Evolutionary conservation across 2,329 filamentous ascomycete genomes (phyloP).

Genomic region (Exophiala oligosperma): DNA sequence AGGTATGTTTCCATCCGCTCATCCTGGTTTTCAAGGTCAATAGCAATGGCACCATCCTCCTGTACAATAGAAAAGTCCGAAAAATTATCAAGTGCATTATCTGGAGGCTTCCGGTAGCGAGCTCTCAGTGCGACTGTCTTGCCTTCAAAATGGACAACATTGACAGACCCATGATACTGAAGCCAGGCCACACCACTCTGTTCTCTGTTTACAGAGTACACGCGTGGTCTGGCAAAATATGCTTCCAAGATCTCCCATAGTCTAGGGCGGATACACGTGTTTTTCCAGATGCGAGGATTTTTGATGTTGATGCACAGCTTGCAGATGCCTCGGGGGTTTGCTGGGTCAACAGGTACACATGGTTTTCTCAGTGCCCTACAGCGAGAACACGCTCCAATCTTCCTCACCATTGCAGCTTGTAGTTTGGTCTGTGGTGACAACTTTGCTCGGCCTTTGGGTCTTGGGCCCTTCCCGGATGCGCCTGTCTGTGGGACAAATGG

Average conservation of each 20-base stretch:
- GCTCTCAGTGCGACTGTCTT: slow-evolving; percentile 49
- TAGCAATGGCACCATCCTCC: slow-evolving; percentile 43
- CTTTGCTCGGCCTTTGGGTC: too few species aligned
- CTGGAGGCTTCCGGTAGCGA: slow-evolving; percentile 37
- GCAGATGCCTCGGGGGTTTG: slow-evolving; percentile 51
- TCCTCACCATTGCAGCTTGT: too few species aligned
- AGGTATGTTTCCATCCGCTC: slow-evolving; percentile 33
- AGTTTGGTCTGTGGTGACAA: too few species aligned
- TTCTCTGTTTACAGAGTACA: not conserved
- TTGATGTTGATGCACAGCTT: slow-evolving; percentile 60
- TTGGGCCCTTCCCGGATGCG: too few species aligned
- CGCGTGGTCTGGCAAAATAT: slow-evolving; percentile 47
- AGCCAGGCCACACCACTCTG: too few species aligned
- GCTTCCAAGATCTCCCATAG: slow-evolving; percentile 57
- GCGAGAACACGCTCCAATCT: too few species aligned
- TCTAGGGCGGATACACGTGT: slow-evolving; percentile 58
- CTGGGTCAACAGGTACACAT: slow-evolving; percentile 51
- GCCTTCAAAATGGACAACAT: slow-evolving; percentile 50
- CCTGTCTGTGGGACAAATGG: too few species aligned
- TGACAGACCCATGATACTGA: too few species aligned
- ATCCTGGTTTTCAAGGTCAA: slow-evolving; percentile 52
- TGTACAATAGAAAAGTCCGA: slow-evolving; percentile 37
- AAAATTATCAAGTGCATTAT: not conserved
- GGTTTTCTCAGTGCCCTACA: slow-evolving; percentile 54
- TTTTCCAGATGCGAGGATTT: slow-evolving; percentile 61